Evolutionary conservation across 2,329 filamentous ascomycete genomes (phyloP).

Genomic region (Ascochyta rabiei): DNA sequence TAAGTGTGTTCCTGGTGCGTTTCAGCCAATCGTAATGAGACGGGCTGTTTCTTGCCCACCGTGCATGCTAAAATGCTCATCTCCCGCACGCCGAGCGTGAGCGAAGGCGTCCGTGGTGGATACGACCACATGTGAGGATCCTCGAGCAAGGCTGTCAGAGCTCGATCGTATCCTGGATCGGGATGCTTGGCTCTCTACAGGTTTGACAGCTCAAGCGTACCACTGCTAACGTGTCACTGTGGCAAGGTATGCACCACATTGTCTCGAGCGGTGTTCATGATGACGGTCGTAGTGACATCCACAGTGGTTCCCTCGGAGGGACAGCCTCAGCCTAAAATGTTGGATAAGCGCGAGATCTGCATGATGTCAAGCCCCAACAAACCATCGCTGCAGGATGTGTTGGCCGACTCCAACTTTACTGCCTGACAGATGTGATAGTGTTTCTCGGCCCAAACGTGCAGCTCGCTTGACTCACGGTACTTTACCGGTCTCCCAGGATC

Average conservation of each 20-base stretch:
- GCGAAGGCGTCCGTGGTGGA: conserved; percentile 12
- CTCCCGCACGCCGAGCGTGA: conserved; percentile 6
- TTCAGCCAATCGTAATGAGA: conserved; percentile 11
- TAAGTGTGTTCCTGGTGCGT: conserved; percentile 11
- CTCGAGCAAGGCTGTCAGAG: conserved; percentile 7
- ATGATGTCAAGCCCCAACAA: conserved; percentile 4
- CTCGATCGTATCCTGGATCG: conserved; percentile 10
- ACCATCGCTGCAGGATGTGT: conserved; percentile 10
- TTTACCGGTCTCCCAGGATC: neutral
- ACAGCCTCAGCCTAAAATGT: conserved; percentile 4
- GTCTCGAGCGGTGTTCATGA: neutral
- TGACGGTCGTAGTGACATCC: neutral
- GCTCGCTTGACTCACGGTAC: neutral
- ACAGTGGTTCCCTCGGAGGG: neutral
- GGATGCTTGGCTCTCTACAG: conserved; percentile 5
- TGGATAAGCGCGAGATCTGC: conserved; percentile 5
- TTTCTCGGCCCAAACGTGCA: neutral
- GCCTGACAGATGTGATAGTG: conserved; percentile 2
- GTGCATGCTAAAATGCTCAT: neutral
- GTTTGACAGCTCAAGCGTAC: conserved; percentile 1
- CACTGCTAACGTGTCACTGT: neutral
- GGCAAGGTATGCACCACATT: neutral
- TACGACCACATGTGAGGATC: conserved; percentile 5
- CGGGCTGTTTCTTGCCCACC: conserved; percentile 7
- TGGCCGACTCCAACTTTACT: conserved; percentile 5